phyloP scores from a whole-genome alignment of 1,284 basidiomycete genomes.

The Pseudozyma sp. region DNA sequence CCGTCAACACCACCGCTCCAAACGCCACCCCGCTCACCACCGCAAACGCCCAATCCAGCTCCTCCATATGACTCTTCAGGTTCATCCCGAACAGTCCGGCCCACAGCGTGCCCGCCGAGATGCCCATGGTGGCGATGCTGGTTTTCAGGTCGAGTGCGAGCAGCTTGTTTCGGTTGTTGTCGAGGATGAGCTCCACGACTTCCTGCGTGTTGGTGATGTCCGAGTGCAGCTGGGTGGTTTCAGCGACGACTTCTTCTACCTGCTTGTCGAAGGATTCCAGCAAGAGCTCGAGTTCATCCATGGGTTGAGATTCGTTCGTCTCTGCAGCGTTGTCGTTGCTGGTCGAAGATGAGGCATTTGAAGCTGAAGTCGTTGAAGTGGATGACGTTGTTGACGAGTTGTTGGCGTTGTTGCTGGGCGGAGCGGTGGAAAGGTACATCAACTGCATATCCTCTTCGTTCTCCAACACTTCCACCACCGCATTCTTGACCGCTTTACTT shows the following conservation, averaged over 20 bases:
- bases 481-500: slow-evolving; percentile 51
- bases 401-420: slow-evolving; percentile 6
- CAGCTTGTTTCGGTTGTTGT: slow-evolving; percentile 92
- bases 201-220: slow-evolving; percentile 92
- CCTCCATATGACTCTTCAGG: slow-evolving; percentile 55
- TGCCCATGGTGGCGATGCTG: slow-evolving; percentile 92
- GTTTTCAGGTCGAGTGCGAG: slow-evolving; percentile 89
- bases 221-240: slow-evolving; percentile 53
- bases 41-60: slow-evolving; percentile 54
- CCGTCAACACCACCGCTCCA: slow-evolving; percentile 37
- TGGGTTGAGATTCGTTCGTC: slow-evolving; percentile 11
- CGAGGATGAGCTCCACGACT: slow-evolving; percentile 94
- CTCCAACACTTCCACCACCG: slow-evolving; percentile 60
- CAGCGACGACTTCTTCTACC: slow-evolving; percentile 60
- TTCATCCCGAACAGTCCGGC: slow-evolving; percentile 97
- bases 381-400: not conserved
- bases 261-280: slow-evolving; percentile 92
- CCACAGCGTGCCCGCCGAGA: slow-evolving; percentile 90
- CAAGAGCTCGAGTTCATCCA: slow-evolving; percentile 86
- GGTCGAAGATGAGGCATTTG: not conserved
- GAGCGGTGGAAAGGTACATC: slow-evolving; percentile 75
- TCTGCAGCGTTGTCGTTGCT: not conserved
- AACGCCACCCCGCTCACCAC: slow-evolving; percentile 37
- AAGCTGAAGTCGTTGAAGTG: not conserved
- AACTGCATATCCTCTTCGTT: slow-evolving; percentile 79